Evolutionary conservation across 805 yeast species (phyloP).

Genomic region (Zygosaccharomyces bisporus): DNA sequence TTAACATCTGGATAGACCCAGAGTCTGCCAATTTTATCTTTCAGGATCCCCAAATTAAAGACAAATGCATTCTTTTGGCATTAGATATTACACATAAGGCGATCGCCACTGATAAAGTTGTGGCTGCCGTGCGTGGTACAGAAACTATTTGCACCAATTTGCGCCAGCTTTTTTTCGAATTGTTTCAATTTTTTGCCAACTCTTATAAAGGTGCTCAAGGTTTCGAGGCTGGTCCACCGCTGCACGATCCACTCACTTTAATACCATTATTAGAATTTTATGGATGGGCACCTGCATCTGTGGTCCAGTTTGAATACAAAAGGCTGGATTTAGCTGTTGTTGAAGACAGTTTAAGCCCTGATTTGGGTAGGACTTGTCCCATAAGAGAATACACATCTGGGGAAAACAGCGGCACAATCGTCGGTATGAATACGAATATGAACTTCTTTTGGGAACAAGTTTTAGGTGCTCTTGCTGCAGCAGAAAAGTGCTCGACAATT

Average conservation of each 20-base stretch:
- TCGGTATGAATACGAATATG: conserved; percentile 41
- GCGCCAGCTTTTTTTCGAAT: conserved; percentile 52
- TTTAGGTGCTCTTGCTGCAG: conserved; percentile 37
- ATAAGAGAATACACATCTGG: conserved; percentile 31
- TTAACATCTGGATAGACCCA: conserved; percentile 73
- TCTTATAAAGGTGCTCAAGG: conserved; percentile 43
- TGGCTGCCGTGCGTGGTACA: conserved; percentile 39
- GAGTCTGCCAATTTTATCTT: conserved; percentile 63
- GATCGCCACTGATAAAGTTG: conserved; percentile 40
- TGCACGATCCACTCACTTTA: conserved; percentile 77
- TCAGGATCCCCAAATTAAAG: conserved; percentile 42
- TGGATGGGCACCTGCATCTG: conserved; percentile 26
- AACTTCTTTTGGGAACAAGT: conserved; percentile 46
- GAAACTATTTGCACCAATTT: conserved; percentile 39
- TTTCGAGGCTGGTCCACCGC: conserved; percentile 59
- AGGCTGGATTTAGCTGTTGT: conserved; percentile 29
- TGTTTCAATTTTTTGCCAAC: conserved; percentile 49
- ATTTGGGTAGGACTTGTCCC: conserved; percentile 53
- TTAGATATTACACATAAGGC: conserved; percentile 69
- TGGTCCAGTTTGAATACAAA: conserved; percentile 20
- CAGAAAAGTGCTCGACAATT: conserved; percentile 34
- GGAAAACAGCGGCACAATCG: conserved; percentile 36
- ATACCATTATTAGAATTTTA: conserved; percentile 51
- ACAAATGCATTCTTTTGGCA: conserved; percentile 56
- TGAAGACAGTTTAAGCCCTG: conserved; percentile 43